Percentiles rank a stretch among this genome's conserved stretches.
Evolutionary conservation across 495 filamentous ascomycete genomes (phyloP).

Genomic region (Trichoderma orchidacearum): DNA sequence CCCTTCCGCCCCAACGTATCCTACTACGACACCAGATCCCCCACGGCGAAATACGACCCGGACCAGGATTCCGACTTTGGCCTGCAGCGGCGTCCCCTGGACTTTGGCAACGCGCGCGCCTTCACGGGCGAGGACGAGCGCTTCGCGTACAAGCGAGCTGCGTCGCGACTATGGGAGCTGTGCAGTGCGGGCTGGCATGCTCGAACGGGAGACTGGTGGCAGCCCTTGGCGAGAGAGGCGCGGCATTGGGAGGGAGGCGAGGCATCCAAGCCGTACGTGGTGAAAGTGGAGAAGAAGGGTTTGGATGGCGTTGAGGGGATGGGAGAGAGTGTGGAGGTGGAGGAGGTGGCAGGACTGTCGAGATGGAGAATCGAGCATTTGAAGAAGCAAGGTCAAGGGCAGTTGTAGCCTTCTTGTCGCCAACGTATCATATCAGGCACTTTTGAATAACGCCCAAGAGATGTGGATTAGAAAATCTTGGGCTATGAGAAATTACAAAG

Average conservation of each 20-base stretch:
- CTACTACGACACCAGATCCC: slow-evolving; percentile 26
- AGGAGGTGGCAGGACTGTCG: slow-evolving; percentile 26
- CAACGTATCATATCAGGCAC: too few relatives aligned
- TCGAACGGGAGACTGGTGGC: slow-evolving; percentile 45
- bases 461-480: too few relatives aligned
- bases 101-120: slow-evolving; percentile 41
- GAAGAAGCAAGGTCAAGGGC: slow-evolving; percentile 5
- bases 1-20: slow-evolving; percentile 65
- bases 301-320: slow-evolving; percentile 1
- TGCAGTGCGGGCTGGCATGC: slow-evolving; percentile 51
- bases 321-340: slow-evolving; percentile 15
- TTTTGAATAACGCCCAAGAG: too few relatives aligned
- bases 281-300: background rate
- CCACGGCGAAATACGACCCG: slow-evolving; percentile 24
- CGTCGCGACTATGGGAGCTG: slow-evolving; percentile 57
- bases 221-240: slow-evolving; percentile 42
- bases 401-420: too few relatives aligned
- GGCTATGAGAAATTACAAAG: too few relatives aligned
- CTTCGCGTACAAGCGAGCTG: slow-evolving; percentile 57
- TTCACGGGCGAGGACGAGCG: slow-evolving; percentile 62
- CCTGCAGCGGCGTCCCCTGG: slow-evolving; percentile 15
- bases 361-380: slow-evolving; percentile 16
- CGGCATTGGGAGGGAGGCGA: slow-evolving; percentile 41
- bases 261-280: slow-evolving; percentile 9
- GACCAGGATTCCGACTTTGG: slow-evolving; percentile 35